Evolutionary conservation across 192 early-diverging fungal genomes (phyloP).

Genomic region (Mortierella alpina): DNA sequence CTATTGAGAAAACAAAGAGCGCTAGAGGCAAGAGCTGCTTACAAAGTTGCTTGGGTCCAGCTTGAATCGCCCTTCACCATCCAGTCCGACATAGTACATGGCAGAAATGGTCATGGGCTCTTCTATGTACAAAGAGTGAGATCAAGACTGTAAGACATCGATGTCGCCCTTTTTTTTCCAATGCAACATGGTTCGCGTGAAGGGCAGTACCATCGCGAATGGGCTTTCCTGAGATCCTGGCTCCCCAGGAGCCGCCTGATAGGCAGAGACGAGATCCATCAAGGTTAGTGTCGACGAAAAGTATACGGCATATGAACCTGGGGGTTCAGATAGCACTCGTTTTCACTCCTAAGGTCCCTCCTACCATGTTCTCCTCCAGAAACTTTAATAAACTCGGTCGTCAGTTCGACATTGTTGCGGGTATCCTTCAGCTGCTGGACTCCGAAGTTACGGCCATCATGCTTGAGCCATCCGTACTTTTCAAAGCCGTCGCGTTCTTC

Average conservation of each 20-base stretch:
- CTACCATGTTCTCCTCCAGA: conserved; percentile 71
- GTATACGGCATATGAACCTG: no score
- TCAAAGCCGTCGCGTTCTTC: conserved; percentile 85
- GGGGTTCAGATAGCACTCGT: no score
- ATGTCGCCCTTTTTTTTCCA: no score
- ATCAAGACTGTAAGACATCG: not conserved
- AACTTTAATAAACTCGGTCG: conserved; percentile 81
- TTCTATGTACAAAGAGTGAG: conserved; percentile 10
- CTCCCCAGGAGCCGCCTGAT: conserved; percentile 81
- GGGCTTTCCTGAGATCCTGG: conserved; percentile 79
- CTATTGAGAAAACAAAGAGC: not conserved
- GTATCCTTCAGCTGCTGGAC: conserved; percentile 77
- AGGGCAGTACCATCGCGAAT: conserved; percentile 56
- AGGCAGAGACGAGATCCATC: not conserved
- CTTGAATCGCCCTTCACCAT: conserved; percentile 74
- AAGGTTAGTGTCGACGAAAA: conserved; percentile 18
- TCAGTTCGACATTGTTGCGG: conserved; percentile 72
- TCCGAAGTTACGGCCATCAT: conserved; percentile 87
- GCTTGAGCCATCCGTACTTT: conserved; percentile 88
- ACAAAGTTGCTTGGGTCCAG: conserved; percentile 47
- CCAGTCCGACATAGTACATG: conserved; percentile 83
- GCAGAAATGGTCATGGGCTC: conserved; percentile 63
- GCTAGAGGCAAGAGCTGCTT: not conserved
- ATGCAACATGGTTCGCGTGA: not conserved
- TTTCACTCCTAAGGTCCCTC: not conserved